Evolutionary conservation across 2,329 filamentous ascomycete genomes (phyloP), one percentile per base, ranked within the genome.

Genomic region (Neurospora crassa): DNA sequence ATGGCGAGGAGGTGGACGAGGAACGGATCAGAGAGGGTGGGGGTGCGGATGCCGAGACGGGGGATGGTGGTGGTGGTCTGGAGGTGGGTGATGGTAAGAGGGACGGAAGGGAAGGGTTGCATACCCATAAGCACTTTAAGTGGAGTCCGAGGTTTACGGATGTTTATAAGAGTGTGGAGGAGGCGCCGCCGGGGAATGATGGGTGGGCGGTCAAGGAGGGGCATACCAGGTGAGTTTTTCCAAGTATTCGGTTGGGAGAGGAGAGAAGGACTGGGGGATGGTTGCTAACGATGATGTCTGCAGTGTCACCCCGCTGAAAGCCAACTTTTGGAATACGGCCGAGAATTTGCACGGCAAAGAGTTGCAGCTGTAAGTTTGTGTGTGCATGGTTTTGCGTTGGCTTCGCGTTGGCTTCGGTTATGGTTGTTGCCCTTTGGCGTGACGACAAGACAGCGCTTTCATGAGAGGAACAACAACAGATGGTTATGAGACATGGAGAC

Each of bases 131-230:
- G 79, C 92, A 96, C 81, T 98, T 97, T 85, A 96, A 95, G 82
- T 98, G 96, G 96, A 89, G 92, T 68, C 96, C 95, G 2, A 89
- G 88, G 74, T 96, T 98, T 81, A 86, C 88, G 42, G 94, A 97
- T 80, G 93, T 98, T 2, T 93, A 93, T 80, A 88, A 91, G 78
- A 94, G 92, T 75, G 94, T 97, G n/a, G 89, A 94, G 76, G 88
- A 91, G 74, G 89, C 91, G 47, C 84, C 85, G 41, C 92, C 92
- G 4, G 94, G 94, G 3, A 96, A 93, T 78, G 96, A 99, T 81
- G 96, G 95, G 6, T 97, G 95, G 93, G 91, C 91, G 43, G 92
- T 99, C 34, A 91, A 92, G 79, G 90, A 97, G 79, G 93, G 93
- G 40, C 89, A 91, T 80, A 96, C 95, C 14, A 96, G 92, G 92